These are phyloP conservation scores for Sphagnum fallax DNA, from an alignment of 228 moss, liverwort and hornwort genomes.

Conservation along the genomic window DNA sequence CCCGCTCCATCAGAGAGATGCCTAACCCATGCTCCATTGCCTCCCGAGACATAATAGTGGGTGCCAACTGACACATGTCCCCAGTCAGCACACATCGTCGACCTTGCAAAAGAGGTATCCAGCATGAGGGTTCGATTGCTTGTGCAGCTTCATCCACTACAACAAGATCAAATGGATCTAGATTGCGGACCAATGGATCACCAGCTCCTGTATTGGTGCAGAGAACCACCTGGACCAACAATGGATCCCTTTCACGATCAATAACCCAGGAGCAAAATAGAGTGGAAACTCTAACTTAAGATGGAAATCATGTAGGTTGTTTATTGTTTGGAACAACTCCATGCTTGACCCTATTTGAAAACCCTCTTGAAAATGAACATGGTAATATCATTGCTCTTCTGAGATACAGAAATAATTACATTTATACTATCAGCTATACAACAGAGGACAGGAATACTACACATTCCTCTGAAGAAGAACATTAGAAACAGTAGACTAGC, in stretches of 20 bases:
- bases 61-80: conserved; percentile 79
- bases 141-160: conserved; percentile 96
- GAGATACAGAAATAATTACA: too few species aligned
- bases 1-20: conserved; percentile 92
- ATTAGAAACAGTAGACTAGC: too few species aligned
- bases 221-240: conserved; percentile 44
- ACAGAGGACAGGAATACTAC: too few species aligned
- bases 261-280: too few species aligned
- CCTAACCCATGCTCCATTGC: conserved; percentile 85
- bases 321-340: too few species aligned
- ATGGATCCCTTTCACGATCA: neutral
- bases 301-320: too few species aligned
- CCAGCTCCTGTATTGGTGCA: conserved; percentile 98
- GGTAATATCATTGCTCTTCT: too few species aligned
- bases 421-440: too few species aligned
- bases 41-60: conserved; percentile 80
- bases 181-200: conserved; percentile 63
- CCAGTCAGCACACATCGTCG: conserved; percentile 74
- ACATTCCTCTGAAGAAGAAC: too few species aligned
- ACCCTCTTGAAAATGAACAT: too few species aligned
- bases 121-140: conserved; percentile 94
- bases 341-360: too few species aligned
- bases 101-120: conserved; percentile 89
- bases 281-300: too few species aligned
- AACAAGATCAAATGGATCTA: conserved; percentile 74